Evolutionary conservation across 2,329 filamentous ascomycete genomes (phyloP).

Genomic region (Nemania diffusa): DNA sequence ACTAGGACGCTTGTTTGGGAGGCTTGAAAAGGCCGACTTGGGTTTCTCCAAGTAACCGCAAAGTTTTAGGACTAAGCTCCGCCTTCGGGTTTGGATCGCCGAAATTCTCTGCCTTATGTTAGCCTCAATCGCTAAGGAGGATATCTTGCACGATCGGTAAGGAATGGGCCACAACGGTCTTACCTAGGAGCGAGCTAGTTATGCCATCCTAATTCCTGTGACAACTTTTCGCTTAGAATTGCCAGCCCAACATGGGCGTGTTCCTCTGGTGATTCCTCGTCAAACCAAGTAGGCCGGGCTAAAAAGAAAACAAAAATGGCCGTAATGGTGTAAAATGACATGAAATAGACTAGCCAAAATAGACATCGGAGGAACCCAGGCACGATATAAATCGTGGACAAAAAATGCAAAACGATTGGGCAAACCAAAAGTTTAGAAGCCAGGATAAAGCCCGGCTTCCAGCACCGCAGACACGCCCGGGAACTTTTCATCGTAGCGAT

Average conservation of each 20-base stretch:
- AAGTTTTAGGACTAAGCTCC: slow-evolving; percentile 25
- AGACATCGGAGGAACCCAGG: slow-evolving; percentile 27
- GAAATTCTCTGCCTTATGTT: slow-evolving; percentile 29
- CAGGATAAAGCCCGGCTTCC: slow-evolving; percentile 30
- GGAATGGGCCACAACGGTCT: slow-evolving; percentile 25
- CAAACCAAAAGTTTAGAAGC: slow-evolving; percentile 30
- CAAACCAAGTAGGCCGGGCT: slow-evolving; percentile 28
- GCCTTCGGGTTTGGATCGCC: slow-evolving; percentile 25
- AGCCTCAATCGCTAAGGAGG: too few species aligned
- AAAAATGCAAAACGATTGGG: slow-evolving; percentile 27
- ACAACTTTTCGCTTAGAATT: slow-evolving; percentile 28
- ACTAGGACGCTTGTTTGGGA: too few species aligned
- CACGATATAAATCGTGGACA: slow-evolving; percentile 23
- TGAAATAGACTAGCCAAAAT: slow-evolving; percentile 28
- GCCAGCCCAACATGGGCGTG: slow-evolving; percentile 20
- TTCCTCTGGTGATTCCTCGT: slow-evolving; percentile 31
- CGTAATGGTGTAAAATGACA: slow-evolving; percentile 22
- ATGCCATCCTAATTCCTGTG: slow-evolving; percentile 28
- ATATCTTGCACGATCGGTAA: slow-evolving; percentile 32
- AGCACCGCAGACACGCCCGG: slow-evolving; percentile 32
- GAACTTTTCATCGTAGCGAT: slow-evolving; percentile 30
- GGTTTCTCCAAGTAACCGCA: too few species aligned
- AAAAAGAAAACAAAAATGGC: slow-evolving; percentile 28
- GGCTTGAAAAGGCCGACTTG: too few species aligned
- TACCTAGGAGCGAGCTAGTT: slow-evolving; percentile 22